A percentile compares a stretch with the other conserved stretches of the same genome.
Conservation (phyloP, 179 eudicot genomes). For the Silene vulgaris region DNA sequence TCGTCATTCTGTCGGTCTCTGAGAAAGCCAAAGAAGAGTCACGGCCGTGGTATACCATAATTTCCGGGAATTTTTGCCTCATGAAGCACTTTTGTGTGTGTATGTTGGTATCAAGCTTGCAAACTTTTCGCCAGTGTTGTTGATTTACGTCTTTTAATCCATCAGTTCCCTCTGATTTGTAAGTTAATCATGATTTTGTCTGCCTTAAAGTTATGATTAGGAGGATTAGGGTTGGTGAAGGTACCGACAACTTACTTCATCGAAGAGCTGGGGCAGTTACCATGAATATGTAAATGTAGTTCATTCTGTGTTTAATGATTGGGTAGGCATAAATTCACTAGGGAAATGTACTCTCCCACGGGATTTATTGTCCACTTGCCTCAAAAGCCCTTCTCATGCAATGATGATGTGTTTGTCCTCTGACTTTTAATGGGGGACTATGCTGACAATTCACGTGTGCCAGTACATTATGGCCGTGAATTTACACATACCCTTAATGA, state of each 20-base stretch:
- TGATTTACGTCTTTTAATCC: conserved; percentile 13
- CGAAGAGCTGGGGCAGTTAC: no score
- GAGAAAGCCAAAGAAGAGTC: conserved; percentile 26
- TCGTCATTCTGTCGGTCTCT: conserved; percentile 51
- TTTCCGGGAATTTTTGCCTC: neutral
- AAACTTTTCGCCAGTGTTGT: neutral
- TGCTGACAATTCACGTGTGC: no score
- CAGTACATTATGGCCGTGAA: no score
- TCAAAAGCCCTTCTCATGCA: no score
- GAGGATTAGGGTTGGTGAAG: conserved; percentile 8
- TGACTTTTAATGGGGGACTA: neutral
- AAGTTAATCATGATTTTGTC: neutral
- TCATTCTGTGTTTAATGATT: neutral
- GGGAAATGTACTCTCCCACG: no score
- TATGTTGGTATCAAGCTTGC: conserved; percentile 16
- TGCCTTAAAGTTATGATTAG: neutral
- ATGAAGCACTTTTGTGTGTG: conserved; percentile 19
- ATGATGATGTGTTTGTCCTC: no score
- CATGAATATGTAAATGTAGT: neutral
- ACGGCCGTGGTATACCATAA: conserved; percentile 3
- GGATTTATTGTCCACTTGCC: no score
- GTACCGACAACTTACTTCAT: no score
- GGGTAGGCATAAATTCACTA: no score
- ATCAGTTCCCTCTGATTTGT: neutral
- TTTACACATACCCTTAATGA: neutral